A percentile compares a stretch with the other conserved stretches of the same genome.
These are phyloP conservation scores for Spongospora subterranea DNA, from an alignment of 208 protist genomes.

Conservation along the genomic window DNA sequence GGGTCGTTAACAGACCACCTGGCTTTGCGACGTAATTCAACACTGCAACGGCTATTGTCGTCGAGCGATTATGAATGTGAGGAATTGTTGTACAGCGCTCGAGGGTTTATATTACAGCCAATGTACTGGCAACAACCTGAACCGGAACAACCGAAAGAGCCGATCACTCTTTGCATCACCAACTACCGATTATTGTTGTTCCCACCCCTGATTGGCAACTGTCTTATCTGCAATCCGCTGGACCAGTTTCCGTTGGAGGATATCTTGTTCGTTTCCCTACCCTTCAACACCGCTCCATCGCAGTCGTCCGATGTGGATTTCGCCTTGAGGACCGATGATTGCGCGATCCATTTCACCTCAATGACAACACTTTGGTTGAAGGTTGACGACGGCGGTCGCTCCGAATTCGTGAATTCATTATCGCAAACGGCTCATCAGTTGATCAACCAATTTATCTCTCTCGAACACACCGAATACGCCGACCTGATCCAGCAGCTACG, in stretches of 20 bases:
- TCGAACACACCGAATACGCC: background rate
- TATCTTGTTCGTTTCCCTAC: slow-evolving; percentile 22
- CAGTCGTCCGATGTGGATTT: background rate
- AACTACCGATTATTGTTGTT: slow-evolving; percentile 46
- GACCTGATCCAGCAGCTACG: background rate
- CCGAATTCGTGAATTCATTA: background rate
- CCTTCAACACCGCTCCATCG: background rate
- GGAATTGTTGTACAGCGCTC: background rate
- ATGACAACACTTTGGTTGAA: slow-evolving; percentile 1
- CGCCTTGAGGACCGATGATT: slow-evolving; percentile 14
- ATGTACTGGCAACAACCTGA: too few relatives aligned
- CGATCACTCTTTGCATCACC: background rate
- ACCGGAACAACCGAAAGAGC: background rate
- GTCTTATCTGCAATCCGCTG: background rate
- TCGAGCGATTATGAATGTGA: background rate
- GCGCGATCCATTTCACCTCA: background rate
- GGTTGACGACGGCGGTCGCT: background rate
- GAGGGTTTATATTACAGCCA: background rate
- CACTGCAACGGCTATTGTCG: background rate
- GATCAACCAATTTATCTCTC: background rate
- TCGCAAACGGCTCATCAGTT: background rate
- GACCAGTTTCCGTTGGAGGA: slow-evolving; percentile 26
- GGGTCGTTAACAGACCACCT: slow-evolving; percentile 12
- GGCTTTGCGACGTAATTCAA: background rate
- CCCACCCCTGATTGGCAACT: background rate